Evolutionary conservation across 192 early-diverging fungal genomes (phyloP).

Genomic region (Podila epigama): DNA sequence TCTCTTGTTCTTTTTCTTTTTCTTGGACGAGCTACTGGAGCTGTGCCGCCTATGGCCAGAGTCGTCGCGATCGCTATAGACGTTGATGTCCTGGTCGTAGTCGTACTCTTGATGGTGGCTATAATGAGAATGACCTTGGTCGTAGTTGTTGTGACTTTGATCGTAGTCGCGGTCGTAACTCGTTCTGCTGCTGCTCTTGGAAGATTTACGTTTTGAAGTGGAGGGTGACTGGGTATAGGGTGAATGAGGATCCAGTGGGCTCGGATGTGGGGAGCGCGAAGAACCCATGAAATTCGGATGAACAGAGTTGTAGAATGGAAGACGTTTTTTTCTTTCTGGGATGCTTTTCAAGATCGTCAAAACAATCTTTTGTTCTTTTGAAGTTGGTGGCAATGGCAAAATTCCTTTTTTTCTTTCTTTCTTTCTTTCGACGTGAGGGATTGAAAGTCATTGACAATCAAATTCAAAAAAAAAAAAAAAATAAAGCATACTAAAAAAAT

Average conservation of each 20-base stretch:
- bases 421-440: too few species aligned
- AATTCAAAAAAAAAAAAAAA: too few species aligned
- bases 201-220: slow-evolving; percentile 21
- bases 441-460: too few species aligned
- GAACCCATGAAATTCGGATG: neutral
- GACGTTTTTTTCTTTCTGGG: neutral
- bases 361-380: neutral
- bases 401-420: neutral
- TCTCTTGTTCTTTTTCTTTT: slow-evolving; percentile 31
- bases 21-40: slow-evolving; percentile 8
- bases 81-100: neutral
- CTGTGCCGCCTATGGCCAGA: neutral
- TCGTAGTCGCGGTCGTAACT: too few species aligned
- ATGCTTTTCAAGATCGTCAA: too few species aligned
- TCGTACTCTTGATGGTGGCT: slow-evolving; percentile 2
- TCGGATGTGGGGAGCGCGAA: neutral
- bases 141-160: too few species aligned
- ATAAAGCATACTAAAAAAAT: too few species aligned
- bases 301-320: neutral
- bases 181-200: slow-evolving; percentile 7
- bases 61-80: neutral
- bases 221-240: slow-evolving; percentile 12
- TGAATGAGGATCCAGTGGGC: slow-evolving; percentile 1
- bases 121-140: neutral
- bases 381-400: neutral